Conservation (phyloP, 495 filamentous ascomycete species). For the Penicillium chermesinum region DNA sequence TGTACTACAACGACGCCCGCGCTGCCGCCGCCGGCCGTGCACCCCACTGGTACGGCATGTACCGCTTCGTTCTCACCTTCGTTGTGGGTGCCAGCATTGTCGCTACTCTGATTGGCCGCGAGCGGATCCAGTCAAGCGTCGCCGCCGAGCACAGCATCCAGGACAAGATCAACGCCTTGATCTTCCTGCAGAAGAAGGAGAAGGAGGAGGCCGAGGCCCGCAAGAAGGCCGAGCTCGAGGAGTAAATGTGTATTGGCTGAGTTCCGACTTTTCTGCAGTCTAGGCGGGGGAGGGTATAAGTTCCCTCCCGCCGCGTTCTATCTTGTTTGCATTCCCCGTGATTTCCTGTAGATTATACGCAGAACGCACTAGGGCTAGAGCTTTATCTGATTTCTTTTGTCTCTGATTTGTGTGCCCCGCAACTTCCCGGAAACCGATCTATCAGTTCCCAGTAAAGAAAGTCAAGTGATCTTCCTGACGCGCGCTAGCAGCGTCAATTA, state of each 20-base stretch:
- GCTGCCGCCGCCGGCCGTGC: slow-evolving; percentile 74
- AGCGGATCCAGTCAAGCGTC: slow-evolving; percentile 66
- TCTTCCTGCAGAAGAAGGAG: slow-evolving; percentile 56
- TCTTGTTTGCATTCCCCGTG: slow-evolving; percentile 31
- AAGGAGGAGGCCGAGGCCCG: slow-evolving; percentile 57
- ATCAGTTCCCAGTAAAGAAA: not conserved
- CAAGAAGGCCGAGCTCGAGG: slow-evolving; percentile 41
- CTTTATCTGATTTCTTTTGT: slow-evolving; percentile 21
- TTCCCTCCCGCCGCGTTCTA: slow-evolving; percentile 9
- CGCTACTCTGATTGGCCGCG: slow-evolving; percentile 78
- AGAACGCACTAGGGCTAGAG: slow-evolving; percentile 27
- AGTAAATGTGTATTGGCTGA: slow-evolving; percentile 28
- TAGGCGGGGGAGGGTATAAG: slow-evolving; percentile 6
- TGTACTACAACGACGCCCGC: slow-evolving; percentile 84
- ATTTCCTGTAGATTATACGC: slow-evolving; percentile 34
- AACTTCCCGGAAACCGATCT: not conserved
- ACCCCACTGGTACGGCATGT: slow-evolving; percentile 88
- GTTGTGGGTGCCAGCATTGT: slow-evolving; percentile 84
- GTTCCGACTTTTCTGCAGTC: not conserved
- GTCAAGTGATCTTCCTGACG: not conserved
- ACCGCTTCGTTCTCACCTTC: slow-evolving; percentile 94
- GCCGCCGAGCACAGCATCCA: slow-evolving; percentile 41
- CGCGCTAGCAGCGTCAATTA: slow-evolving; percentile 6
- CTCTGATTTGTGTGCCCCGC: slow-evolving; percentile 7
- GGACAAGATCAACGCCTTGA: slow-evolving; percentile 61